phyloP scores from a whole-genome alignment of 805 yeast genomes.

The Danielia reshetovae region DNA sequence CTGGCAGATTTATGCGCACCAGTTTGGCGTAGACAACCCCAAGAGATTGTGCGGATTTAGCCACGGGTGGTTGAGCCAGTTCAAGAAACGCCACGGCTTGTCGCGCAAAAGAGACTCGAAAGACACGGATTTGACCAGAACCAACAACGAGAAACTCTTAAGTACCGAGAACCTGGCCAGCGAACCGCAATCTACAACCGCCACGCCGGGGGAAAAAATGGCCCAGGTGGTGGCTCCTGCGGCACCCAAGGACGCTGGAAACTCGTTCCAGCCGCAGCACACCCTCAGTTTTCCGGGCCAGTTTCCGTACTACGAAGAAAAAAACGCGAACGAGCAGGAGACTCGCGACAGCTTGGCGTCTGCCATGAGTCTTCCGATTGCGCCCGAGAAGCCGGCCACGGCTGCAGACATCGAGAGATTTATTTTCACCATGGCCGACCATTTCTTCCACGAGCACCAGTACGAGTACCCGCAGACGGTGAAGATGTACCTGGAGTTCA shows the following conservation, averaged over 20 bases:
- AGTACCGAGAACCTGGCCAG: background rate
- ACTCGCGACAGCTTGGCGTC: constrained; percentile 5
- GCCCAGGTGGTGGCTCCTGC: background rate
- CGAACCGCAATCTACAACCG: background rate
- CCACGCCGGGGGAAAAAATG: constrained; percentile 1
- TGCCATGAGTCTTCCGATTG: constrained; percentile 5
- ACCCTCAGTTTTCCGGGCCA: constrained; percentile 9
- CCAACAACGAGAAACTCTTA: constrained; percentile 2
- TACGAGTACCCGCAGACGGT: constrained; percentile 42
- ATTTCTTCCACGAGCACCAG: constrained; percentile 37
- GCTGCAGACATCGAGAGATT: constrained; percentile 36
- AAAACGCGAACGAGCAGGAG: constrained; percentile 2
- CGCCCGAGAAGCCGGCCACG: constrained; percentile 2
- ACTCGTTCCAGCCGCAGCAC: constrained; percentile 6
- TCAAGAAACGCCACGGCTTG: constrained; percentile 55
- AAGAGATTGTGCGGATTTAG: constrained; percentile 51
- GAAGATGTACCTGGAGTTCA: constrained; percentile 41
- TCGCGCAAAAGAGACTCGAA: constrained; percentile 10
- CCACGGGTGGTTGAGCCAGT: constrained; percentile 62
- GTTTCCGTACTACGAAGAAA: constrained; percentile 5
- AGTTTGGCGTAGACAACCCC: constrained; percentile 57
- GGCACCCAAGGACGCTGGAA: constrained; percentile 1
- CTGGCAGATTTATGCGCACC: constrained; percentile 53
- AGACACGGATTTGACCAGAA: constrained; percentile 1
- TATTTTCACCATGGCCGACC: constrained; percentile 38